A percentile compares a stretch with the other conserved stretches of the same genome.
phyloP scores from a whole-genome alignment of 2,329 filamentous ascomycete species.

The Fusarium incarnatum region DNA sequence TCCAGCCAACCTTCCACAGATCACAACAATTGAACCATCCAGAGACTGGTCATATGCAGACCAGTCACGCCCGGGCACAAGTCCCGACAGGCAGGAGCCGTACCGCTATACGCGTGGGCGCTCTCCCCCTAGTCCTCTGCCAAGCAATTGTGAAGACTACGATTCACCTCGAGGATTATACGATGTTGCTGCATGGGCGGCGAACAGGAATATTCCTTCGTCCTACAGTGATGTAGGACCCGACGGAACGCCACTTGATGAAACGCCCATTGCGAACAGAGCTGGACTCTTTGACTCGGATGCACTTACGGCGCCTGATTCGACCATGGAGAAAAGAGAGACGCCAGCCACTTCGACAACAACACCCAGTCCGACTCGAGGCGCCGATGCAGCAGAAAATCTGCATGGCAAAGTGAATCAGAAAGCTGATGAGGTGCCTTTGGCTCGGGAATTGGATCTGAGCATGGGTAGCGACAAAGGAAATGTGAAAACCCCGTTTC shows the following conservation, averaged over 20 bases:
- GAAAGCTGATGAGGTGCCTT: background rate
- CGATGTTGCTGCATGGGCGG: constrained; percentile 53
- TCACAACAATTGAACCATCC: constrained; percentile 56
- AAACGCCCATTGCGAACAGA: constrained; percentile 40
- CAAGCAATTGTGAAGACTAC: constrained; percentile 56
- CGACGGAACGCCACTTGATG: constrained; percentile 38
- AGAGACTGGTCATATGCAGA: constrained; percentile 59
- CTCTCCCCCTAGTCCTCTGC: constrained; percentile 65
- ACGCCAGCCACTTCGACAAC: constrained; percentile 35
- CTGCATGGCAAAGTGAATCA: background rate
- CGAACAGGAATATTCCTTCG: constrained; percentile 54
- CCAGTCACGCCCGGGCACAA: constrained; percentile 53
- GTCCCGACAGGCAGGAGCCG: constrained; percentile 54
- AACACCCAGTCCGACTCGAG: constrained; percentile 21
- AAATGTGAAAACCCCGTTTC: background rate
- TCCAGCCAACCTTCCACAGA: constrained; percentile 50
- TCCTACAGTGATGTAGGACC: constrained; percentile 54
- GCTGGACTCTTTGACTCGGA: constrained; percentile 26
- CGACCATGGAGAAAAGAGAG: constrained; percentile 28
- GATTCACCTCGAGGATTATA: constrained; percentile 47
- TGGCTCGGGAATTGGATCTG: background rate
- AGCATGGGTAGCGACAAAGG: background rate
- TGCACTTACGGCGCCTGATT: constrained; percentile 12
- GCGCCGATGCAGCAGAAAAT: constrained; percentile 1
- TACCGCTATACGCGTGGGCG: constrained; percentile 63